phyloP scores from a whole-genome alignment of 1,284 basidiomycete genomes.

The Malassezia furfur region DNA sequence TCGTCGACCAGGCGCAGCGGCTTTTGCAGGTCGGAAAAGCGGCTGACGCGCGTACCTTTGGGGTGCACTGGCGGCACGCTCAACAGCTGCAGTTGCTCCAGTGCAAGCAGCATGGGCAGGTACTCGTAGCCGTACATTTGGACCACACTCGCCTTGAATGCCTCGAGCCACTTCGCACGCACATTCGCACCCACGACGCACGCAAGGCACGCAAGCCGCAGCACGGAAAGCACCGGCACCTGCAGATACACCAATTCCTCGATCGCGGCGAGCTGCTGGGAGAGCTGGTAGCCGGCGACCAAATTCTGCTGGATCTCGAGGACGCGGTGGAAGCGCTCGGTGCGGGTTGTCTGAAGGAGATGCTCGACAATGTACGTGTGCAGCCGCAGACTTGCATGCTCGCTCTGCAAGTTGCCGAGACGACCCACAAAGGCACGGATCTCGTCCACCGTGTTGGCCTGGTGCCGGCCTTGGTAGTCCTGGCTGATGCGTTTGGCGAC shows the following conservation, averaged over 20 bases:
- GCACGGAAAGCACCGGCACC: conserved; percentile 28
- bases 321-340: conserved; percentile 75
- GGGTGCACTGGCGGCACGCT: not conserved
- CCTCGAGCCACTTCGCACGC: conserved; percentile 75
- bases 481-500: conserved; percentile 77
- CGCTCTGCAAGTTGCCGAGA: conserved; percentile 77
- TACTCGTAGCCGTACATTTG: conserved; percentile 91
- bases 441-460: conserved; percentile 83
- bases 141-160: conserved; percentile 78
- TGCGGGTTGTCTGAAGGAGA: conserved; percentile 67
- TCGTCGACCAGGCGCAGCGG: conserved; percentile 84
- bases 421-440: conserved; percentile 90
- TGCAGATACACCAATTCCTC: conserved; percentile 38
- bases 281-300: conserved; percentile 55
- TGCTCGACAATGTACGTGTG: conserved; percentile 91
- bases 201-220: conserved; percentile 75
- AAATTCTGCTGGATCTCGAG: conserved; percentile 95
- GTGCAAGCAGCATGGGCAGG: conserved; percentile 70
- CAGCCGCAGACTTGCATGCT: conserved; percentile 76
- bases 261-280: conserved; percentile 30
- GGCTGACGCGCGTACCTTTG: not conserved
- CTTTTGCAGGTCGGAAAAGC: conserved; percentile 58
- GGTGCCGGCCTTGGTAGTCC: conserved; percentile 72
- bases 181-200: conserved; percentile 75
- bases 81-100: conserved; percentile 64